Evolutionary conservation across 495 filamentous ascomycete species (phyloP).

Genomic region (Lentithecium fluviatile): DNA sequence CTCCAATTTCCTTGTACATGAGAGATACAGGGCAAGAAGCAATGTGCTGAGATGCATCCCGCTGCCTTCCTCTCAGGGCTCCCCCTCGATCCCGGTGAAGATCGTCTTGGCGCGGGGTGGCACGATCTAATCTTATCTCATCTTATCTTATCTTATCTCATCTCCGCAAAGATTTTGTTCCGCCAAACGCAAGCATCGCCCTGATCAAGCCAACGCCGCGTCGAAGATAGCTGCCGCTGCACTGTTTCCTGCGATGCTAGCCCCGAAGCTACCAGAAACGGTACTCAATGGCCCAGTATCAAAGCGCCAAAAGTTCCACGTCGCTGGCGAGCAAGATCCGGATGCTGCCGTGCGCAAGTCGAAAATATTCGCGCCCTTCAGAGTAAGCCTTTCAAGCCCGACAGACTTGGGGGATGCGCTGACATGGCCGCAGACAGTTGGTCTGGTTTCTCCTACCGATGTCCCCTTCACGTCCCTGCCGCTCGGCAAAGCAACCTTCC

Average conservation of each 20-base stretch:
- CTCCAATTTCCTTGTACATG: no score
- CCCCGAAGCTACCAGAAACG: not conserved
- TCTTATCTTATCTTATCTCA: slow-evolving; percentile 27
- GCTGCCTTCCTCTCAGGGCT: no score
- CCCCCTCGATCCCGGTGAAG: slow-evolving; percentile 23
- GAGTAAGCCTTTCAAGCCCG: slow-evolving; percentile 58
- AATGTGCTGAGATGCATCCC: no score
- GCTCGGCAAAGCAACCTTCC: slow-evolving; percentile 89
- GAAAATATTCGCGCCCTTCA: slow-evolving; percentile 84
- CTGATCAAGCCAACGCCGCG: not conserved
- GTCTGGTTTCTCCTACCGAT: slow-evolving; percentile 82
- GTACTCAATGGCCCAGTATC: slow-evolving; percentile 25
- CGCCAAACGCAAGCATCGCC: not conserved
- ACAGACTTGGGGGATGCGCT: not conserved
- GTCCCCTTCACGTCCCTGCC: slow-evolving; percentile 87
- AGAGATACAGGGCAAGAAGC: no score
- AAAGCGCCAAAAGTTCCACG: slow-evolving; percentile 66
- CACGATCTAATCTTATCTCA: slow-evolving; percentile 23
- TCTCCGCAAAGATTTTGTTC: slow-evolving; percentile 19
- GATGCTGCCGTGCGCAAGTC: slow-evolving; percentile 46
- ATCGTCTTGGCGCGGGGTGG: slow-evolving; percentile 23
- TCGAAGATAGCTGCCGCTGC: not conserved
- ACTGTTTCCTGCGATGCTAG: slow-evolving; percentile 18
- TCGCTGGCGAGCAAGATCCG: slow-evolving; percentile 69
- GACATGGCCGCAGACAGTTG: slow-evolving; percentile 65